Percentiles rank a stretch among this genome's conserved stretches.
Conservation (phyloP, 2,329 filamentous ascomycete genomes). For the Amylocarpus encephaloides region DNA sequence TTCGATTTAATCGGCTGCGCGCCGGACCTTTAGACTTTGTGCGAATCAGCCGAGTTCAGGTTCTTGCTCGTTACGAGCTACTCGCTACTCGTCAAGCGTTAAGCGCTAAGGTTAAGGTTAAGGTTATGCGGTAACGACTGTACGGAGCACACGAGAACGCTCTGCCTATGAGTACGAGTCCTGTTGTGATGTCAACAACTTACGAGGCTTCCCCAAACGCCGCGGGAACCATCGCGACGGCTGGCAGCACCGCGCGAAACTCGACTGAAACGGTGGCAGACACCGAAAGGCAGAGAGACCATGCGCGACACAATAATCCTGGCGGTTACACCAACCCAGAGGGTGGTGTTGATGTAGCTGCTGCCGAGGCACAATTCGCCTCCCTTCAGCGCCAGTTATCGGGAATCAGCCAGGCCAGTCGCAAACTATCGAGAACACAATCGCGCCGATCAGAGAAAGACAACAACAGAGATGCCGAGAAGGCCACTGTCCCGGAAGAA, state of each 20-base stretch:
- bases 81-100: too few relatives aligned
- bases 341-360: conserved; percentile 50
- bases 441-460: conserved; percentile 24
- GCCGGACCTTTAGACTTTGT: not conserved
- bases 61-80: not conserved
- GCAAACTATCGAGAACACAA: conserved; percentile 44
- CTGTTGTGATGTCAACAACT: not conserved
- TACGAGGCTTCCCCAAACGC: not conserved
- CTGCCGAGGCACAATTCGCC: conserved; percentile 65
- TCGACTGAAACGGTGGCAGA: conserved; percentile 20
- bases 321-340: conserved; percentile 38
- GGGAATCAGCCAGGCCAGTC: conserved; percentile 48
- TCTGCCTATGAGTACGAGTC: not conserved
- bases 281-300: conserved; percentile 38
- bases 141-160: too few relatives aligned
- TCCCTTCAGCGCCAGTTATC: conserved; percentile 58
- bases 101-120: too few relatives aligned
- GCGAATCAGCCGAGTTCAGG: not conserved
- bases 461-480: conserved; percentile 50
- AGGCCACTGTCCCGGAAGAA: conserved; percentile 38
- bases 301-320: conserved; percentile 36
- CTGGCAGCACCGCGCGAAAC: conserved; percentile 11
- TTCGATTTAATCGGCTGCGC: not conserved
- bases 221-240: conserved; percentile 1
- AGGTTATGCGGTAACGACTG: too few relatives aligned